phyloP scores from a whole-genome alignment of 139 green algal genomes.

The Picochlorum sp. region DNA sequence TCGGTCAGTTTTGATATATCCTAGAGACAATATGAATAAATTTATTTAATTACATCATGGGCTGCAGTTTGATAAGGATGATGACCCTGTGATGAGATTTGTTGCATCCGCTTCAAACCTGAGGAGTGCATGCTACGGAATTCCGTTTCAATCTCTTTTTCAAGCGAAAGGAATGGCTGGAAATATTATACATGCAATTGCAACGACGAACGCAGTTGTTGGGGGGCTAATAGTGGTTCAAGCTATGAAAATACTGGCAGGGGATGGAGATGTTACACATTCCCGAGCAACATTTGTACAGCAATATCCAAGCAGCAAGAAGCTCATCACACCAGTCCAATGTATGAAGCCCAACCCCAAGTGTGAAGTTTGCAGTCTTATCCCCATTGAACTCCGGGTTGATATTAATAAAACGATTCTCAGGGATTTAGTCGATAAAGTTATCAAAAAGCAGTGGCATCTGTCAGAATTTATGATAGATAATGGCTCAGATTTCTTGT shows the following conservation, averaged over 20 bases:
- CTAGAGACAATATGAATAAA: background rate
- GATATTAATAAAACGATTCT: constrained; percentile 51
- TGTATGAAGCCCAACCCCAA: constrained; percentile 28
- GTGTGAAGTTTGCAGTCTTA: constrained; percentile 74
- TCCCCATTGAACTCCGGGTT: constrained; percentile 36
- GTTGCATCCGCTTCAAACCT: constrained; percentile 86
- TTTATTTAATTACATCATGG: no score
- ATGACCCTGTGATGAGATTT: constrained; percentile 86
- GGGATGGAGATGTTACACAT: background rate
- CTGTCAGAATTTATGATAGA: constrained; percentile 39
- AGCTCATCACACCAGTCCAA: constrained; percentile 15
- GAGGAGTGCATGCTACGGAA: constrained; percentile 63
- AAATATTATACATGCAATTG: constrained; percentile 98
- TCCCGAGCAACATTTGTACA: constrained; percentile 38
- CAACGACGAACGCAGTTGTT: constrained; percentile 97
- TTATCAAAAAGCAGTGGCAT: constrained; percentile 57
- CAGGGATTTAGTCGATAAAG: constrained; percentile 40
- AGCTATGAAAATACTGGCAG: constrained; percentile 78
- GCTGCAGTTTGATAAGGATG: constrained; percentile 84
- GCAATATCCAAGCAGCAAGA: constrained; percentile 23
- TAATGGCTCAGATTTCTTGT: constrained; percentile 42
- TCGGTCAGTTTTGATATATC: background rate
- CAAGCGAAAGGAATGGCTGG: constrained; percentile 92
- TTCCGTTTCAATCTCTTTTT: constrained; percentile 72
- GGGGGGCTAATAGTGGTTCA: constrained; percentile 83